A percentile compares a stretch with the other conserved stretches of the same genome.
These are phyloP conservation scores for Stentor coeruleus DNA, from an alignment of 73 alveolate species.

Conservation along the genomic window DNA sequence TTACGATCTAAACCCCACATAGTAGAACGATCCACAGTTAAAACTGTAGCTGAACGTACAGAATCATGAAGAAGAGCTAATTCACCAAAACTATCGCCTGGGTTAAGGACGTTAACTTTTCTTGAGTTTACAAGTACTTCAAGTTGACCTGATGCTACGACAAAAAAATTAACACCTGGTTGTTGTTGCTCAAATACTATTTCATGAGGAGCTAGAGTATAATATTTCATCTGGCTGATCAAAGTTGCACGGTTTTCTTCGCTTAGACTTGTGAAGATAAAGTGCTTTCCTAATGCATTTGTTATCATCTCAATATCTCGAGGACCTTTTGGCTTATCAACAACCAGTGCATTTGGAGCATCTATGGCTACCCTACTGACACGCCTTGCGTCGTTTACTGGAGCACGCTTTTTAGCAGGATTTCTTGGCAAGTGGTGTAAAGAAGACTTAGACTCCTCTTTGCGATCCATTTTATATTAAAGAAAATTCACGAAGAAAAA, in stretches of 20 bases:
- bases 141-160: not conserved
- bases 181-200: not conserved
- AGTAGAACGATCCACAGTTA: not conserved
- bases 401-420: not conserved
- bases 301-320: not conserved
- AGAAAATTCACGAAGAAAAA: too few relatives aligned
- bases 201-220: not conserved
- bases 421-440: too few relatives aligned
- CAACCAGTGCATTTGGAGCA: not conserved
- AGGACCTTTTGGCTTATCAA: not conserved
- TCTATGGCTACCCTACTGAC: not conserved
- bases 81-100: slow-evolving; percentile 23
- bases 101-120: not conserved
- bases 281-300: not conserved
- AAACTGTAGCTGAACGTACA: not conserved
- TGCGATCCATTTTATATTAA: too few relatives aligned
- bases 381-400: not conserved
- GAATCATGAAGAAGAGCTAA: not conserved
- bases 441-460: too few relatives aligned
- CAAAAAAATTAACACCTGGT: slow-evolving; percentile 8
- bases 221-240: not conserved
- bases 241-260: not conserved
- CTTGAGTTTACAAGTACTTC: not conserved
- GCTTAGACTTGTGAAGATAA: not conserved
- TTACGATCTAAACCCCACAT: slow-evolving; percentile 13